Percentiles rank a stretch among this genome's conserved stretches.
phyloP scores from a whole-genome alignment of 2,329 filamentous ascomycete species.

The Alternaria sp. region DNA sequence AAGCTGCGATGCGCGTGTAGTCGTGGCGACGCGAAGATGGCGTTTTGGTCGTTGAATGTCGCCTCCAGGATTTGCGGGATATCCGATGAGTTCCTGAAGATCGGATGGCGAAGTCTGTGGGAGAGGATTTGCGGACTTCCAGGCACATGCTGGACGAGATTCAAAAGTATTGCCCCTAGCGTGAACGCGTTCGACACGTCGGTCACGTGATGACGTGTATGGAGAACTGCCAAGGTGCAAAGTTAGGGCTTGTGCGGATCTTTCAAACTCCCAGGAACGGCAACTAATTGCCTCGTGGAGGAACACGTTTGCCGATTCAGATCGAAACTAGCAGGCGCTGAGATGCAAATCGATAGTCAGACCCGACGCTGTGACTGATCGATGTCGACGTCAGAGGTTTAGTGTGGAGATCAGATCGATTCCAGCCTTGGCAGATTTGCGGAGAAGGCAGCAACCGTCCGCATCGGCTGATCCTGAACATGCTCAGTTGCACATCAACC shows the following conservation, averaged over 20 bases:
- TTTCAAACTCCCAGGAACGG: background rate
- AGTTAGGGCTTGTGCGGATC: background rate
- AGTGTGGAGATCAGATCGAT: constrained; percentile 24
- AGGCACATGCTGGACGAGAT: background rate
- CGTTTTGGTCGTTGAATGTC: background rate
- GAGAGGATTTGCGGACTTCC: background rate
- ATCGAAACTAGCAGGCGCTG: constrained; percentile 1
- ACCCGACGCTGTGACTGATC: constrained; percentile 4
- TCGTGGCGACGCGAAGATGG: background rate
- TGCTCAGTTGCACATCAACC: constrained; percentile 23
- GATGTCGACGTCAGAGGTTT: constrained; percentile 8
- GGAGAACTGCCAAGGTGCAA: background rate
- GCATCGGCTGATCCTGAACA: constrained; percentile 26
- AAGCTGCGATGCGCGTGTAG: constrained; percentile 12
- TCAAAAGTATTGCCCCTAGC: constrained; percentile 26
- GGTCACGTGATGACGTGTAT: constrained; percentile 26
- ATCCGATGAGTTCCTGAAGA: constrained; percentile 20
- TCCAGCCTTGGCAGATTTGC: constrained; percentile 33
- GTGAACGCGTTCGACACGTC: constrained; percentile 24
- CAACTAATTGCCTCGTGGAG: background rate
- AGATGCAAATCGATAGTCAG: constrained; percentile 2
- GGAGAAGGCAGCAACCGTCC: constrained; percentile 25
- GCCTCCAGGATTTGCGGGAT: constrained; percentile 8
- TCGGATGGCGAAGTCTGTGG: constrained; percentile 7
- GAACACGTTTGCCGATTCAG: background rate